phyloP scores from a whole-genome alignment of 2,329 filamentous ascomycete species.

The Metarhizium sp. region DNA sequence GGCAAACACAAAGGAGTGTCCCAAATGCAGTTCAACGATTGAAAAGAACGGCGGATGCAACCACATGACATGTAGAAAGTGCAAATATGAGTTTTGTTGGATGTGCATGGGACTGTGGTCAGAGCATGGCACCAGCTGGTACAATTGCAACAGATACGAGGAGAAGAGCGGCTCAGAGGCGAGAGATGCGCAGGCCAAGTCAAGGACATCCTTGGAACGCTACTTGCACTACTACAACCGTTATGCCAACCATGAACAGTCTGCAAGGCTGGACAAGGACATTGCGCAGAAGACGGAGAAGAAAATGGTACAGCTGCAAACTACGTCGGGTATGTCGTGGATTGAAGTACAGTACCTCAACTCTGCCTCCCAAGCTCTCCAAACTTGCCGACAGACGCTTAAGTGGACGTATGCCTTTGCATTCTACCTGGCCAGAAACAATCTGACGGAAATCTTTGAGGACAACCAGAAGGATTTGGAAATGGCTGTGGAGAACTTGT shows the following conservation, averaged over 20 bases:
- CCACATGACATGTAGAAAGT: constrained; percentile 96
- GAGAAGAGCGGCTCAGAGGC: constrained; percentile 91
- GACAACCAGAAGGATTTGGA: constrained; percentile 98
- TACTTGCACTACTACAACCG: constrained; percentile 99
- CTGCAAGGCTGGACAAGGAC: constrained; percentile 91
- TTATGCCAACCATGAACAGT: constrained; percentile 98
- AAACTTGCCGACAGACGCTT: constrained; percentile 93
- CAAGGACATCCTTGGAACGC: constrained; percentile 82
- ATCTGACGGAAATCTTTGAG: constrained; percentile 93
- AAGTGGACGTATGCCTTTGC: constrained; percentile 99
- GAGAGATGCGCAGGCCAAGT: constrained; percentile 84
- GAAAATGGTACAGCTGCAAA: constrained; percentile 97
- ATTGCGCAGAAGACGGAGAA: constrained; percentile 94
- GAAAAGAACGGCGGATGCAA: constrained; percentile 99
- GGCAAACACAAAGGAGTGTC: constrained; percentile 96
- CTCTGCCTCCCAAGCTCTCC: constrained; percentile 82
- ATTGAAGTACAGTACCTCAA: constrained; percentile 98
- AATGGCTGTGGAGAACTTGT: constrained; percentile 91
- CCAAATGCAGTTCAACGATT: constrained; percentile 91
- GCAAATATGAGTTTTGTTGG: constrained; percentile 97
- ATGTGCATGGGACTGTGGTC: constrained; percentile 99
- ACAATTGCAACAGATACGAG: constrained; percentile 96
- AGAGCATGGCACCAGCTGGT: constrained; percentile 98
- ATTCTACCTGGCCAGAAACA: constrained; percentile 93
- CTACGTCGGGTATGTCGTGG: constrained; percentile 92